Evolutionary conservation across 2,329 filamentous ascomycete genomes (phyloP).

Genomic region (Calonectria henricotiae): DNA sequence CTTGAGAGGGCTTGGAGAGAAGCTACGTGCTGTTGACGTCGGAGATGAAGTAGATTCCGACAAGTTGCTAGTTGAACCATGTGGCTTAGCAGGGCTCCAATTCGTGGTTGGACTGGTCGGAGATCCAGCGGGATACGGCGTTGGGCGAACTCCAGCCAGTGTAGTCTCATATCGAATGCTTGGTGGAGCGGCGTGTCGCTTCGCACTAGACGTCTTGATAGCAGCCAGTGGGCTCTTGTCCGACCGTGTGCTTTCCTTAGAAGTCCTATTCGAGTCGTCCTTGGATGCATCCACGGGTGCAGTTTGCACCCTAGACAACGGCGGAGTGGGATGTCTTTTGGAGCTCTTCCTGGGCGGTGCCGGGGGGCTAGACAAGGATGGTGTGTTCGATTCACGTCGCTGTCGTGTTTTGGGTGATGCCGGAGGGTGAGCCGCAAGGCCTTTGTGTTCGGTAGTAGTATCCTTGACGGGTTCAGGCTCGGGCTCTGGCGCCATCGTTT

Average conservation of each 20-base stretch:
- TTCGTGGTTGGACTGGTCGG: conserved; percentile 47
- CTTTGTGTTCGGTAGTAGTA: conserved; percentile 23
- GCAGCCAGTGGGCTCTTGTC: conserved; percentile 34
- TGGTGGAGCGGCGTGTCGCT: conserved; percentile 44
- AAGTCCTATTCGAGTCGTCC: conserved; percentile 37
- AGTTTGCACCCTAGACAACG: conserved; percentile 41
- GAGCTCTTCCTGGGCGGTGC: conserved; percentile 49
- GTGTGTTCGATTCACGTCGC: conserved; percentile 40
- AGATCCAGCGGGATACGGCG: conserved; percentile 42
- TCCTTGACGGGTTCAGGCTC: not conserved
- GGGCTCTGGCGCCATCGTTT: not conserved
- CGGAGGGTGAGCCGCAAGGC: conserved; percentile 28
- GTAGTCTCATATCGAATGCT: conserved; percentile 54
- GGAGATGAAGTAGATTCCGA: conserved; percentile 42
- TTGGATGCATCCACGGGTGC: conserved; percentile 5
- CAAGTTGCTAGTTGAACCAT: conserved; percentile 49
- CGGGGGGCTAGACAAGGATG: conserved; percentile 37
- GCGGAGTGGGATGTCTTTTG: conserved; percentile 45
- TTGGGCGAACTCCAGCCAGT: conserved; percentile 46
- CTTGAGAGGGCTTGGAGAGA: conserved; percentile 30
- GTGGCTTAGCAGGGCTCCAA: conserved; percentile 57
- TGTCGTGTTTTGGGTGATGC: conserved; percentile 33
- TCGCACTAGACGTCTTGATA: conserved; percentile 36
- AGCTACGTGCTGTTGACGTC: conserved; percentile 32
- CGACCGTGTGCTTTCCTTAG: conserved; percentile 34